phyloP scores from a whole-genome alignment of 1,139 yeast species.

The Yamadazyma diddensiae region DNA sequence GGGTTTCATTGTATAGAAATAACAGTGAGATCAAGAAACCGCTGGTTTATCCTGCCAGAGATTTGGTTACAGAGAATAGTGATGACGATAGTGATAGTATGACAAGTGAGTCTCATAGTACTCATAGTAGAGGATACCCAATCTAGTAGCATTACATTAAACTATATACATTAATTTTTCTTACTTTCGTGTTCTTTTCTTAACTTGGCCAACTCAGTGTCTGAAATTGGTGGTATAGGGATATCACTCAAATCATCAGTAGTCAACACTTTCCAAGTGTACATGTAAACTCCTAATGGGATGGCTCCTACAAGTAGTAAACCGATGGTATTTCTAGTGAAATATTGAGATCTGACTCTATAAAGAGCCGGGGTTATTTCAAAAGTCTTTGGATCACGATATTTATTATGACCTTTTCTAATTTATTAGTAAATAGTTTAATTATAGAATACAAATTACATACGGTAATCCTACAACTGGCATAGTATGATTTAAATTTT shows the following conservation, averaged over 20 bases:
- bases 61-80: neutral
- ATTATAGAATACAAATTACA: conserved; percentile 13
- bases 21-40: neutral
- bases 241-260: conserved; percentile 86
- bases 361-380: conserved; percentile 93
- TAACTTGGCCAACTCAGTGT: conserved; percentile 69
- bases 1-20: conserved; percentile 20
- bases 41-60: conserved; percentile 1
- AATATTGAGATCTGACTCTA: conserved; percentile 84
- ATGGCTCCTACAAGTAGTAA: conserved; percentile 57
- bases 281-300: conserved; percentile 67
- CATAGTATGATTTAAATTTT: conserved; percentile 17
- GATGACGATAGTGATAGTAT: neutral
- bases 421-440: conserved; percentile 5
- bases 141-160: conserved; percentile 6
- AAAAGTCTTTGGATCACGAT: conserved; percentile 74
- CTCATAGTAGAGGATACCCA: conserved; percentile 11
- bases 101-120: neutral
- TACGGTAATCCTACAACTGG: conserved; percentile 41
- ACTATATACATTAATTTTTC: conserved; percentile 1
- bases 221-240: conserved; percentile 89
- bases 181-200: conserved; percentile 57
- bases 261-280: conserved; percentile 63
- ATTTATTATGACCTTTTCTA: conserved; percentile 36
- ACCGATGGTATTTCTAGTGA: conserved; percentile 68